Base-by-base conservation (phyloP, 495 filamentous ascomycete species). In the Hypoxylon perforatum region DNA sequence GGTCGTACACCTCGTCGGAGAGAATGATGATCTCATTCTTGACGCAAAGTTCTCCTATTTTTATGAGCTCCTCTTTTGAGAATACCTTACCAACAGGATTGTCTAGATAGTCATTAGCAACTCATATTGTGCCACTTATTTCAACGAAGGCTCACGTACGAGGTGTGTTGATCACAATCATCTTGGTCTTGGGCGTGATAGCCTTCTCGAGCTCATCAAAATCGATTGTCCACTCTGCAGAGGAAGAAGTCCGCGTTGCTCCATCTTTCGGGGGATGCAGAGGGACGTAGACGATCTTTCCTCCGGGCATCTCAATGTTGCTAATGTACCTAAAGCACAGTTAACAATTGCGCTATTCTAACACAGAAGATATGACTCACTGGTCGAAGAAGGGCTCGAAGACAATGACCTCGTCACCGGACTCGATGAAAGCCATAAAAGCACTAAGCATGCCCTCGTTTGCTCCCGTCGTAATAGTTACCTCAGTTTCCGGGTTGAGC, bases 351-450 rank as follows among this genome's bases (percentile, higher is more conserved):
- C 10, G 2, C 11, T 44, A 14, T 11, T 14, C 15, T 30, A 19
- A n/a, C 22, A 45, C 15, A 12, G 15, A n/a, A 2, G 8, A 55
- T 12, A 50, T n/a, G 48, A 75, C 87, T 73, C 81, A 94, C 88
- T 99, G 95, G 79, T 99, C 95, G 73, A 97, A 99, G 81, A 97
- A 99, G 6, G 95, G 95, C 81, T 99, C 95, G 78, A 99, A 97
- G 53, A 99, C 86, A 41, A 99, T 97, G 50, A 97, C 96, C 76
- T 99, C 95, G 70, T 99, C 95, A 4, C 92, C 95, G 0, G 84
- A 84, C 77, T 99, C 95, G 59, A 99, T 89, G 68, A 99, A 98
- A 5, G 84, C 95, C 95, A 99, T 97, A 74, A 99, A 97, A 1
- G 95, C 95, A 69, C 90, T 92, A 38, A 99, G 85, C 91, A 97